A percentile compares a stretch with the other conserved stretches of the same genome.
phyloP scores from a whole-genome alignment of 2,329 filamentous ascomycete species.

The Fusarium fujikuroi region DNA sequence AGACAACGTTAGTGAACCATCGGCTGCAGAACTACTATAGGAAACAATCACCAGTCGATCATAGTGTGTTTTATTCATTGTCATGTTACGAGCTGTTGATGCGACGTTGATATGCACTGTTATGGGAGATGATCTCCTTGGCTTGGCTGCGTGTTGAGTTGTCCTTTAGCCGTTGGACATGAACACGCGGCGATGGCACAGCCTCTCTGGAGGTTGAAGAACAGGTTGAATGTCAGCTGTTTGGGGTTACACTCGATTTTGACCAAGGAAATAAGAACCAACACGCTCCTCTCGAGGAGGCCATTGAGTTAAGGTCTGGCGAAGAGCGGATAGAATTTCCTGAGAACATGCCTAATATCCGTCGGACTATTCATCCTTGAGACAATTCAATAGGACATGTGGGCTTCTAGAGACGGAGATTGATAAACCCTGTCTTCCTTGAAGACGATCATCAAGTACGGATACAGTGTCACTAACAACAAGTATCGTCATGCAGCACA shows the following conservation, averaged over 20 bases:
- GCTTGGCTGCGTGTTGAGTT: conserved; percentile 1
- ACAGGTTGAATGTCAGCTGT: neutral
- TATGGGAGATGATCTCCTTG: conserved; percentile 25
- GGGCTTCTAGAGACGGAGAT: conserved; percentile 13
- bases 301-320: neutral
- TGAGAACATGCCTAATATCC: neutral
- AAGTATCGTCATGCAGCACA: neutral
- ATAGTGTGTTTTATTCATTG: conserved; percentile 6
- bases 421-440: conserved; percentile 1
- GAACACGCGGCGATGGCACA: conserved; percentile 27
- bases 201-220: conserved; percentile 10
- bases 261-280: conserved; percentile 4
- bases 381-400: neutral
- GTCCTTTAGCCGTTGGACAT: conserved; percentile 34
- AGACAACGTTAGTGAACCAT: neutral
- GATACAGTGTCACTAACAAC: conserved; percentile 17
- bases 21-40: conserved; percentile 6
- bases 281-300: neutral
- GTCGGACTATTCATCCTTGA: neutral
- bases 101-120: conserved; percentile 23
- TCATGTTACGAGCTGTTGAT: conserved; percentile 16
- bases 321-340: neutral
- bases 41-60: conserved; percentile 30
- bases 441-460: conserved; percentile 7
- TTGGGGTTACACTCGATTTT: conserved; percentile 16